Conservation (phyloP, 2,329 filamentous ascomycete species). For the Phaeosphaeria sp. region DNA sequence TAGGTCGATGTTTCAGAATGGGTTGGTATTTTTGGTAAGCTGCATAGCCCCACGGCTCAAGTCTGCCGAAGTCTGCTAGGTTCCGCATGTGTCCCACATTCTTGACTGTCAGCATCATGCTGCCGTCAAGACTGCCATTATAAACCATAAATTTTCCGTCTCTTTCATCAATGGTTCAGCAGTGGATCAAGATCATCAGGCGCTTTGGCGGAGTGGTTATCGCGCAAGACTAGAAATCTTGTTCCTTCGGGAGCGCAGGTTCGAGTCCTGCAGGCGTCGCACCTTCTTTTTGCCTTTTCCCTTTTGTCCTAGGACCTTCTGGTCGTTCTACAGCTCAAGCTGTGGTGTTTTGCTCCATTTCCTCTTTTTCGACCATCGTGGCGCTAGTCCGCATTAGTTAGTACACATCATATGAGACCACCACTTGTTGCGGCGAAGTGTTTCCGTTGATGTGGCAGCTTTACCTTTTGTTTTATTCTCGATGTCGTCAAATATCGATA, state of each 20-base stretch:
- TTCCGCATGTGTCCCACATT: background rate
- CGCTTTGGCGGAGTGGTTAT: too few species aligned
- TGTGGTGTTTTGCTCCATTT: too few species aligned
- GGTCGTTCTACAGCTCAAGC: too few species aligned
- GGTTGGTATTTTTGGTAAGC: conserved; percentile 1
- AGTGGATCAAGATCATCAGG: conserved; percentile 14
- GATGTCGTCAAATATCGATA: too few species aligned
- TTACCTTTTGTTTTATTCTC: too few species aligned
- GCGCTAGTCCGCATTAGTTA: too few species aligned
- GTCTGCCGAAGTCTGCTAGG: background rate
- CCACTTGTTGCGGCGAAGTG: too few species aligned
- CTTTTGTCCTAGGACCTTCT: too few species aligned
- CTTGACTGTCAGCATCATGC: background rate
- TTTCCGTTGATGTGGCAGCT: too few species aligned
- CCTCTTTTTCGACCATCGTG: too few species aligned
- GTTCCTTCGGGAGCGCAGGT: conserved; percentile 52
- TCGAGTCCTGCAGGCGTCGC: conserved; percentile 7
- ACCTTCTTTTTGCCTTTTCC: too few species aligned
- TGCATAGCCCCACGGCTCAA: conserved; percentile 2
- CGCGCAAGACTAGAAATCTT: conserved; percentile 53
- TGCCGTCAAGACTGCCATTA: background rate
- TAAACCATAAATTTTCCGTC: background rate
- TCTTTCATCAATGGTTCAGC: conserved; percentile 6
- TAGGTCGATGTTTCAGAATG: background rate
- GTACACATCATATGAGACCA: too few species aligned